phyloP scores from a whole-genome alignment of 148 eudicot species.

The Diospyros lotus region DNA sequence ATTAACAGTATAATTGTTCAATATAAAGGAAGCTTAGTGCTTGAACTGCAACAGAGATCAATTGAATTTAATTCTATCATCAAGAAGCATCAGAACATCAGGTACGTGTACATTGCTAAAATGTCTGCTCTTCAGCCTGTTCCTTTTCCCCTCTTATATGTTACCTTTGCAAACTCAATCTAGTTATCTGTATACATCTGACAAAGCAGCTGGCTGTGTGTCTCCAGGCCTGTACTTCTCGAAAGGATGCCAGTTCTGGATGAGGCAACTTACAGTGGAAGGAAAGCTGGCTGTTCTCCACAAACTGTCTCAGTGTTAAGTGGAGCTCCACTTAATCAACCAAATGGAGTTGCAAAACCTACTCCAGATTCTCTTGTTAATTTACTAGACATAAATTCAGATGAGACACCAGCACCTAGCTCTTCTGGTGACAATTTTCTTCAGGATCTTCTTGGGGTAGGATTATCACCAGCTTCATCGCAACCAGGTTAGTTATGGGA shows the following conservation, averaged over 20 bases:
- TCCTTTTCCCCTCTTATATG: background rate
- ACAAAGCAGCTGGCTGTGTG: slow-evolving; percentile 17
- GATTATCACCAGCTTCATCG: slow-evolving; percentile 51
- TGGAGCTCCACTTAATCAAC: slow-evolving; percentile 60
- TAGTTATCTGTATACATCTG: slow-evolving; percentile 9
- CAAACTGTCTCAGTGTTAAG: slow-evolving; percentile 58
- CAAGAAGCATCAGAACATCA: slow-evolving; percentile 77
- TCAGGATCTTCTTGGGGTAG: slow-evolving; percentile 90
- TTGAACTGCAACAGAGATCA: slow-evolving; percentile 97
- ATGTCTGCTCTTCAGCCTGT: background rate
- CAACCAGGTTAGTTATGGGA: slow-evolving; percentile 54
- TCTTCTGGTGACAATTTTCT: slow-evolving; percentile 81
- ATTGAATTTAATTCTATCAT: slow-evolving; percentile 80
- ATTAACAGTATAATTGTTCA: slow-evolving; percentile 65
- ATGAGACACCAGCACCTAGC: slow-evolving; percentile 71
- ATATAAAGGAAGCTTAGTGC: slow-evolving; percentile 75
- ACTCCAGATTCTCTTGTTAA: slow-evolving; percentile 86
- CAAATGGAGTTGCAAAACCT: slow-evolving; percentile 80
- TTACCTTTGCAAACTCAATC: background rate
- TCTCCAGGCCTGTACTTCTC: slow-evolving; percentile 65
- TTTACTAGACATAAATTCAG: slow-evolving; percentile 80
- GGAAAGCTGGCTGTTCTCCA: slow-evolving; percentile 72
- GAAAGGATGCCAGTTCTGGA: slow-evolving; percentile 99
- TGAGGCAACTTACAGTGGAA: slow-evolving; percentile 85
- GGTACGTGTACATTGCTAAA: slow-evolving; percentile 26